phyloP scores from a whole-genome alignment of 257 asterid species.

The Mitragyna speciosa region DNA sequence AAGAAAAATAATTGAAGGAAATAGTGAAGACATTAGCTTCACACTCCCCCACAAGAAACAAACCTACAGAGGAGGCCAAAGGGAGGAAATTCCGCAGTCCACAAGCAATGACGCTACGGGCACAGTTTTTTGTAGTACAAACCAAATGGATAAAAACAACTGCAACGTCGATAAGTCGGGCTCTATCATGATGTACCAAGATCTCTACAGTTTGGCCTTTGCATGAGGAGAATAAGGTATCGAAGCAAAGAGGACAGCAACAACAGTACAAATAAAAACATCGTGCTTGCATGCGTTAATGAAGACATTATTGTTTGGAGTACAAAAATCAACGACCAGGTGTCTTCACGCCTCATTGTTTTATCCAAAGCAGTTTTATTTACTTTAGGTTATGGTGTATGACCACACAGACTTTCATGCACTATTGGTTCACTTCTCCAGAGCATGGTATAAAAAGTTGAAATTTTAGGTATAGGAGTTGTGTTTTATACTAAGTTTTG shows the following conservation, averaged over 20 bases:
- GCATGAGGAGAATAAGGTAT: background rate
- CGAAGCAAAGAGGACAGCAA: background rate
- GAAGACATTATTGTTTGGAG: background rate
- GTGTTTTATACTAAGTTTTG: background rate
- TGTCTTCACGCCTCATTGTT: background rate
- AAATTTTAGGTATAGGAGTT: background rate
- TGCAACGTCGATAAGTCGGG: background rate
- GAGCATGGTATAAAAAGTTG: background rate
- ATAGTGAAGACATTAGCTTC: background rate
- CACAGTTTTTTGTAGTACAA: background rate
- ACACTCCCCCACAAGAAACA: background rate
- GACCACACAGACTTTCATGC: background rate
- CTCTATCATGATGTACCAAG: slow-evolving; percentile 9
- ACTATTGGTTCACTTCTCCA: background rate
- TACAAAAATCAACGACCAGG: background rate
- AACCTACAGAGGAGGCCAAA: background rate
- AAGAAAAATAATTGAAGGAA: slow-evolving; percentile 5
- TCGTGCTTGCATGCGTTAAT: background rate
- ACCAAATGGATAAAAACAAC: background rate
- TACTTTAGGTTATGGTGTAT: background rate
- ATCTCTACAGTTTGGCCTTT: slow-evolving; percentile 1
- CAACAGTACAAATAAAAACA: background rate
- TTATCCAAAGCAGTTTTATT: background rate
- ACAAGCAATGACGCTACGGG: background rate
- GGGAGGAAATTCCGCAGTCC: background rate